Evolutionary conservation across 345 rosid genomes (phyloP), one percentile per base, ranked within the genome.

Genomic region (Brassica rapa): DNA sequence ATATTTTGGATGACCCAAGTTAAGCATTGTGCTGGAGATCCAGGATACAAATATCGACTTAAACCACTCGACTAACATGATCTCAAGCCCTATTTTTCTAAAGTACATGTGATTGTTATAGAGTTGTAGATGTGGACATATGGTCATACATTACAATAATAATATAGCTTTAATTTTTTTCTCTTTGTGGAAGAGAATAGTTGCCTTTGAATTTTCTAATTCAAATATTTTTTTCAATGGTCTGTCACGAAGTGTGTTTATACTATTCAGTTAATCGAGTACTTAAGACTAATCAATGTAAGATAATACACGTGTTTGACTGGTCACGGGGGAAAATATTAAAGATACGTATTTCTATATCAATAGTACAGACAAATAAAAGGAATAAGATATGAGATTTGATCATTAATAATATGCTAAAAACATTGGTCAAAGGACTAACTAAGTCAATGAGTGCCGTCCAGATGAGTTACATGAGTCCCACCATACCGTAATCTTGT

Each of bases 231-330:
- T 1, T 14, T 41, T 63, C 53, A 62, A 49, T 79, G 69, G 74
- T 49, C 74, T 51, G 9, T 61, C 74, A 60, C 59, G 15, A 49
- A 61, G 70, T 66, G 64, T 66, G 72, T 30, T 49, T 55, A 62
- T 79, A 68, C 62, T 37, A 74, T 49, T 74, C 68, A 57, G 56
- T 10, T 69, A 62, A 55, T 68, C 11, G 55, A 56, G 35, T 70
- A 69, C 32, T 55, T 74, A 56, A 60, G 72, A 80, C 75, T 80
- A 74, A 70, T 74, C 67, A 63, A 74, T 1, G 39, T 80, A 75
- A 57, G 64, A 55, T 80, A 75, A 69, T 64, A 41, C 76, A 80
- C 72, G 79, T 74, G 24, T 80, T 75, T 80, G 83, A 80, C 80
- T 63, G 23, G 12, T 62, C 51, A 16, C 23, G 39, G 8, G 60